These are phyloP conservation scores for Pueraria montana DNA, from an alignment of 306 rosid genomes.

Conservation along the genomic window DNA sequence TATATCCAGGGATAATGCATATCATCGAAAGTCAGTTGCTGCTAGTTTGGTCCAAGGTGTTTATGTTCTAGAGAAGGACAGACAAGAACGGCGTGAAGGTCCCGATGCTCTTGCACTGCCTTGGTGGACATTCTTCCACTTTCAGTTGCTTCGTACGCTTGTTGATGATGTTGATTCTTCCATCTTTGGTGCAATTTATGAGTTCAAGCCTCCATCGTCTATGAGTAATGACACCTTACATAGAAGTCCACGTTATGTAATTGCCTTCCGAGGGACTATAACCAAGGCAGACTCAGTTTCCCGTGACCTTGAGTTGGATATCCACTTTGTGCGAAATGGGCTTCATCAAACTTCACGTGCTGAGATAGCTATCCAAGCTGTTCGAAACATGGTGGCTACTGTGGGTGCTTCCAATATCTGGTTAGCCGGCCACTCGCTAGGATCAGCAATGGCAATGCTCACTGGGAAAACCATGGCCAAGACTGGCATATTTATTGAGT, in stretches of 20 bases:
- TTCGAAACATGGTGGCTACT: constrained; percentile 73
- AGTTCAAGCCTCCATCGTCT: constrained; percentile 73
- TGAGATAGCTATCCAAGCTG: constrained; percentile 81
- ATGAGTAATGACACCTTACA: constrained; percentile 52
- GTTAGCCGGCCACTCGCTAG: constrained; percentile 94
- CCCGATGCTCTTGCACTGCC: constrained; percentile 79
- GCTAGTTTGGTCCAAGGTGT: constrained; percentile 96
- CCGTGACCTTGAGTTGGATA: constrained; percentile 79
- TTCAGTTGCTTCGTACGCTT: constrained; percentile 69
- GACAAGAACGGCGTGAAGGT: constrained; percentile 75
- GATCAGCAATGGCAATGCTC: constrained; percentile 93
- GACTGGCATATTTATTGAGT: constrained; percentile 61
- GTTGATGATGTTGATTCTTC: constrained; percentile 85
- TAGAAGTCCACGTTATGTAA: constrained; percentile 73
- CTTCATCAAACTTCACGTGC: constrained; percentile 86
- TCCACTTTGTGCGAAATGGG: constrained; percentile 65
- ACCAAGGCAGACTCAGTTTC: constrained; percentile 64
- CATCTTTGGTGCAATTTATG: constrained; percentile 86
- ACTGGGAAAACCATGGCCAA: constrained; percentile 87
- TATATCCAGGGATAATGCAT: constrained; percentile 67
- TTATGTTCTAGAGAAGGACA: constrained; percentile 79
- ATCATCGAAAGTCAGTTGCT: constrained; percentile 83
- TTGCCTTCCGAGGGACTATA: constrained; percentile 90
- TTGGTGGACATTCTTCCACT: constrained; percentile 92
- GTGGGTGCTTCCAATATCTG: constrained; percentile 78